Conservation (phyloP, 495 filamentous ascomycete genomes). For the Penicillium chermesinum region DNA sequence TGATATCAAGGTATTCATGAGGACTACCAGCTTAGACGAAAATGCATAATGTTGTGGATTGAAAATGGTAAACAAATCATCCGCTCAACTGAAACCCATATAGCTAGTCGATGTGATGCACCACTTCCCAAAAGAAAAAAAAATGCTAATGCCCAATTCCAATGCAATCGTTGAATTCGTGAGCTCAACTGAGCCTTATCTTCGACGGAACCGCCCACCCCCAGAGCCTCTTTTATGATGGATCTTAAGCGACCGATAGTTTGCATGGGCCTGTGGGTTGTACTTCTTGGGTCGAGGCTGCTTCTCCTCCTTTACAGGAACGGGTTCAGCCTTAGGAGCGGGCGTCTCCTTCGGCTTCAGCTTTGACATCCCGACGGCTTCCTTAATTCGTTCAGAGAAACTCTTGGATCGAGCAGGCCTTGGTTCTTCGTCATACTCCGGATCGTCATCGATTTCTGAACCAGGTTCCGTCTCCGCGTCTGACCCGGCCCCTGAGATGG, state of each 20-base stretch:
- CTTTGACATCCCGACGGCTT: constrained; percentile 31
- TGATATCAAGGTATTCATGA: too few relatives aligned
- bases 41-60: too few relatives aligned
- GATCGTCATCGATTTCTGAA: constrained; percentile 21
- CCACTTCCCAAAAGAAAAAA: too few relatives aligned
- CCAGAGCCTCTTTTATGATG: constrained; percentile 49
- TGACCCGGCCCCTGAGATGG: constrained; percentile 31
- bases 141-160: constrained; percentile 15
- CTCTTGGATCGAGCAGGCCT: constrained; percentile 28
- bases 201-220: constrained; percentile 43
- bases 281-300: constrained; percentile 62
- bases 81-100: too few relatives aligned
- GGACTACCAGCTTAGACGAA: too few relatives aligned
- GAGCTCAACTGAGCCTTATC: constrained; percentile 22
- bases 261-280: constrained; percentile 69
- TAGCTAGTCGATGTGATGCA: too few relatives aligned
- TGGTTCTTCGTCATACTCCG: constrained; percentile 27
- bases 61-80: too few relatives aligned
- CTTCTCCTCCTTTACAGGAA: constrained; percentile 30
- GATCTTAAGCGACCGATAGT: constrained; percentile 80
- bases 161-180: constrained; percentile 32
- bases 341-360: constrained; percentile 29
- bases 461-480: constrained; percentile 24
- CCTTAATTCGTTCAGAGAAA: constrained; percentile 43
- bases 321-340: constrained; percentile 20